Evolutionary conservation across 345 rosid species (phyloP).

Genomic region (Acer yangbiense): DNA sequence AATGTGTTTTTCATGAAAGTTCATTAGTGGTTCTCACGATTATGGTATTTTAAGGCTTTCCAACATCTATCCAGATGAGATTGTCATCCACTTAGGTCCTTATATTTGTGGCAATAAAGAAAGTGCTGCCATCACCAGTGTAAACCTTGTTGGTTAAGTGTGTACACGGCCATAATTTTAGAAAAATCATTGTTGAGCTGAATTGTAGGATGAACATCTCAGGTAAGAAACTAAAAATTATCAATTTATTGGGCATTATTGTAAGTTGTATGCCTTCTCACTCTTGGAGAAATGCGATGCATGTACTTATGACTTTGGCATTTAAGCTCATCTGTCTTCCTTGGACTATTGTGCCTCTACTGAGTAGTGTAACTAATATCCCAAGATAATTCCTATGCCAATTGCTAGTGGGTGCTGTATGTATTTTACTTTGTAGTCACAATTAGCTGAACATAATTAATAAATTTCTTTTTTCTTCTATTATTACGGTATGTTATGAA

Average conservation of each 20-base stretch:
- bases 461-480: neutral
- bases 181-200: neutral
- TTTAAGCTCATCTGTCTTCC: neutral
- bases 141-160: neutral
- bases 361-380: neutral
- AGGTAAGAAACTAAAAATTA: neutral
- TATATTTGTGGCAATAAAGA: neutral
- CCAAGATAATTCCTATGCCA: neutral
- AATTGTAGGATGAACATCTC: conserved; percentile 2
- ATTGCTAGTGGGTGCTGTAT: conserved; percentile 2
- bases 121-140: neutral
- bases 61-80: neutral
- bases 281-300: neutral
- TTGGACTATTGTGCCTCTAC: neutral
- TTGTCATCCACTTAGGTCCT: neutral
- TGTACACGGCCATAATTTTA: too few relatives aligned
- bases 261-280: neutral
- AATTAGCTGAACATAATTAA: neutral
- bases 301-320: neutral
- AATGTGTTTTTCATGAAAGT: neutral
- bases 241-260: neutral
- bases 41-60: neutral
- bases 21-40: neutral
- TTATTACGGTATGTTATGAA: neutral
- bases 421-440: neutral